Evolutionary conservation across 179 eudicot species (phyloP).

Genomic region (Drosera spatulata): DNA sequence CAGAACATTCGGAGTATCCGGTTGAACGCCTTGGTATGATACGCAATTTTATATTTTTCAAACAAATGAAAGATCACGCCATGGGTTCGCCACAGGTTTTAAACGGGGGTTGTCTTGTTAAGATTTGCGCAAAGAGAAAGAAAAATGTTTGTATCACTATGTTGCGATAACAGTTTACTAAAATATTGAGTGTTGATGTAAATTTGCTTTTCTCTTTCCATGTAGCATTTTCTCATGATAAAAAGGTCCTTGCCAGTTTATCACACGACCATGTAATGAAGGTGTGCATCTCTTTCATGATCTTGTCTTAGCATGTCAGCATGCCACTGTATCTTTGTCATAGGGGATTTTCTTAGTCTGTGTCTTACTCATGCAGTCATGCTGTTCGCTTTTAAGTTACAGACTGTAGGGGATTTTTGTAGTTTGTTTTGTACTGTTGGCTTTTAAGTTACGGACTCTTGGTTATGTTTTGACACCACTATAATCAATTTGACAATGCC

Average conservation of each 20-base stretch:
- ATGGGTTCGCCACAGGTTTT: too few species aligned
- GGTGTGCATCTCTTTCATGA: conserved; percentile 29
- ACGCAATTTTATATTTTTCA: conserved; percentile 1
- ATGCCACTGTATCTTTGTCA: not conserved
- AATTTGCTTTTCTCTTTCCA: conserved; percentile 9
- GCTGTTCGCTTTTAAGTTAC: too few species aligned
- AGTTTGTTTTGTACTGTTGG: too few species aligned
- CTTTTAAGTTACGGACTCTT: too few species aligned
- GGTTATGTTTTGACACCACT: too few species aligned
- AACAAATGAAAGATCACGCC: not conserved
- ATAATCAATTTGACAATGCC: too few species aligned
- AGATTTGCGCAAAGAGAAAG: too few species aligned
- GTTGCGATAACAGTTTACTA: too few species aligned
- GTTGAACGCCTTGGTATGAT: conserved; percentile 88
- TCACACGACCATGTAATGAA: conserved; percentile 79
- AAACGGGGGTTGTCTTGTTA: too few species aligned
- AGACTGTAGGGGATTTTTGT: too few species aligned
- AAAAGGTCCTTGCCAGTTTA: conserved; percentile 78
- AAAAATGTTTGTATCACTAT: too few species aligned
- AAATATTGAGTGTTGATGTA: not conserved
- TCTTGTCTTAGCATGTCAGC: conserved; percentile 1
- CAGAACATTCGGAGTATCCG: conserved; percentile 92
- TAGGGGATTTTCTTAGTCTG: not conserved
- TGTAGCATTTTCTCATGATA: conserved; percentile 91
- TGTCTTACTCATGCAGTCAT: too few species aligned